These are phyloP conservation scores for Batrachochytrium dendrobatidis DNA, from an alignment of 371 early-diverging fungal species.

Conservation along the genomic window DNA sequence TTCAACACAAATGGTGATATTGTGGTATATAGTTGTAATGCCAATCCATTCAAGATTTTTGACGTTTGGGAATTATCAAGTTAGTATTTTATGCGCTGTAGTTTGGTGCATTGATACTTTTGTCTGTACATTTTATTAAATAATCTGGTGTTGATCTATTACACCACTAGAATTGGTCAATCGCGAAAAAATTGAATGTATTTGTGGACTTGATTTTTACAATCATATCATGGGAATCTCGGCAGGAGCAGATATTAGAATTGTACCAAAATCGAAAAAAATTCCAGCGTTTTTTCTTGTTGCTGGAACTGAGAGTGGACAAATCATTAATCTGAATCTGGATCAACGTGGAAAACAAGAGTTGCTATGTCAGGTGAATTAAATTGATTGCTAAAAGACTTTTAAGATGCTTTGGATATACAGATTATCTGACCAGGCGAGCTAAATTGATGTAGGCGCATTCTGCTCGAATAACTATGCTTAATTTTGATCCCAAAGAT, in stretches of 20 bases:
- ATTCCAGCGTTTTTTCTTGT: conserved; percentile 20
- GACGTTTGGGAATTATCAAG: conserved; percentile 23
- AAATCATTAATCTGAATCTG: conserved; percentile 11
- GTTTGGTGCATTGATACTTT: too few relatives aligned
- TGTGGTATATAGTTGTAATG: conserved; percentile 20
- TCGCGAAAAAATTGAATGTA: conserved; percentile 13
- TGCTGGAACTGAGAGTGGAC: conserved; percentile 23
- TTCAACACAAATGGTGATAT: conserved; percentile 22
- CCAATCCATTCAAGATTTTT: conserved; percentile 33
- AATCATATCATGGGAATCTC: conserved; percentile 7
- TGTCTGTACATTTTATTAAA: background rate
- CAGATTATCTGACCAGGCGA: too few relatives aligned
- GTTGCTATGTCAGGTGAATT: conserved; percentile 3
- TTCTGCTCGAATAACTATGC: conserved; percentile 10
- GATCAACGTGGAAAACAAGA: conserved; percentile 14
- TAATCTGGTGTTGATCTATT: background rate
- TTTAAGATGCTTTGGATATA: background rate
- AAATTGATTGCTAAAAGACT: background rate
- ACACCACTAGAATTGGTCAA: background rate
- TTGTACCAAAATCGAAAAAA: background rate
- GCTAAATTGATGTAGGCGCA: conserved; percentile 25
- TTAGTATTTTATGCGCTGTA: background rate
- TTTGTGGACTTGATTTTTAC: conserved; percentile 9
- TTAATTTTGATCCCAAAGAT: conserved; percentile 15
- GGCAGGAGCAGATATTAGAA: background rate